Evolutionary conservation across 2,329 filamentous ascomycete genomes (phyloP).

Genomic region (Escovopsis sp.): DNA sequence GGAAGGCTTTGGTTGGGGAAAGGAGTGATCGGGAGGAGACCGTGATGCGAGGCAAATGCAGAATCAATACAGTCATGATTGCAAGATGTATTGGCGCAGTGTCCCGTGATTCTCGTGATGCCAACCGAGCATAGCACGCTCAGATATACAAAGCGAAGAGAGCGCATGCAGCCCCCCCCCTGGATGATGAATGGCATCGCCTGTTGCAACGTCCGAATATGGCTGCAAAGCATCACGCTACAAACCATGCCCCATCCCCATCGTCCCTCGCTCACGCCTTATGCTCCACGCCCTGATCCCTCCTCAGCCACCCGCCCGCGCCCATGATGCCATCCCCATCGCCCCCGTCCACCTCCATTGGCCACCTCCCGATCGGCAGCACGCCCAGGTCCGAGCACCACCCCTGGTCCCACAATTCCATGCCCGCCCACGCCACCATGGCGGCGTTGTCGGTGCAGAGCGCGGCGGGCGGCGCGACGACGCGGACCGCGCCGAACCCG

Average conservation of each 20-base stretch:
- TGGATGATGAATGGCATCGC: too few relatives aligned
- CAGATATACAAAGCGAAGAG: background rate
- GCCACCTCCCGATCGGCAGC: constrained; percentile 54
- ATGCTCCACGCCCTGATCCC: constrained; percentile 1
- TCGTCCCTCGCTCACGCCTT: too few relatives aligned
- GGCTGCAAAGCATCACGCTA: too few relatives aligned
- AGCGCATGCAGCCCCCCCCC: background rate
- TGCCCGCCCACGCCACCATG: constrained; percentile 90
- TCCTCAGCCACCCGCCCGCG: constrained; percentile 30
- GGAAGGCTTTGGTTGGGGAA: background rate
- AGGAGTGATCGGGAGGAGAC: too few relatives aligned
- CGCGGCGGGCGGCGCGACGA: constrained; percentile 60
- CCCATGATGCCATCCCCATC: constrained; percentile 49
- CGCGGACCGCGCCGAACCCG: constrained; percentile 43
- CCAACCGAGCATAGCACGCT: too few relatives aligned
- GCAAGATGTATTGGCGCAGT: background rate
- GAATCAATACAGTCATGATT: background rate
- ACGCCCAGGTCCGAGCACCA: constrained; percentile 49
- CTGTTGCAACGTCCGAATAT: too few relatives aligned
- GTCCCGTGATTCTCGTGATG: too few relatives aligned
- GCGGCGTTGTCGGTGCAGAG: constrained; percentile 92
- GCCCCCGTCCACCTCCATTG: constrained; percentile 43
- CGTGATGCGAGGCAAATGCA: background rate
- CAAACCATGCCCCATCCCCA: too few relatives aligned
- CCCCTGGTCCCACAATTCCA: constrained; percentile 81